These are phyloP conservation scores for Millerozyma miso DNA, from an alignment of 805 yeast genomes.

Conservation along the genomic window DNA sequence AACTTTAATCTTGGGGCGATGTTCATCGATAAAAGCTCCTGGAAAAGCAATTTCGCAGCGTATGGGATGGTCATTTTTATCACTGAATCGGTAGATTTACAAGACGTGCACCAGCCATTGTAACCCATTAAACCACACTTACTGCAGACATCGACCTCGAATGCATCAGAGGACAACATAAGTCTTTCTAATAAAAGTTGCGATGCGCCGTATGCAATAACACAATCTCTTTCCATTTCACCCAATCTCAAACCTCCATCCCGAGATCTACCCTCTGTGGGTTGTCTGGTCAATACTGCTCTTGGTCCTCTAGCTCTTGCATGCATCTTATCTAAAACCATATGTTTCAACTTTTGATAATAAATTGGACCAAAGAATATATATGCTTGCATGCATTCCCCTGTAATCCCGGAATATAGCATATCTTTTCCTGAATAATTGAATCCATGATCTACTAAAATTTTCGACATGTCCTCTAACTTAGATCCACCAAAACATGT, in stretches of 20 bases:
- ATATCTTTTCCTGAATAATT: constrained; percentile 95
- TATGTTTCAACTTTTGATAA: constrained; percentile 96
- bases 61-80: constrained; percentile 96
- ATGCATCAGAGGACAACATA: constrained; percentile 96
- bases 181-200: constrained; percentile 88
- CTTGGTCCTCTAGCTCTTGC: constrained; percentile 99
- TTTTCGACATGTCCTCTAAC: constrained; percentile 89
- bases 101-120: constrained; percentile 96
- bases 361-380: constrained; percentile 98
- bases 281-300: constrained; percentile 96
- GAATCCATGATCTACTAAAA: constrained; percentile 86
- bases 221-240: constrained; percentile 99
- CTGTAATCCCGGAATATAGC: constrained; percentile 96
- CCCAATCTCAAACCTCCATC: constrained; percentile 99
- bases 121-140: constrained; percentile 96
- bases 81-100: constrained; percentile 82
- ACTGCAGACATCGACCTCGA: constrained; percentile 93
- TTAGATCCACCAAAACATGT: constrained; percentile 99
- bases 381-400: constrained; percentile 95
- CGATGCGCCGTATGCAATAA: constrained; percentile 98
- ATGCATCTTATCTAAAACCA: constrained; percentile 99
- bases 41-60: constrained; percentile 97
- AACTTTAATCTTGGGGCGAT: constrained; percentile 92
- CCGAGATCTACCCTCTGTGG: constrained; percentile 97
- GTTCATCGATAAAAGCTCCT: constrained; percentile 96